Base-by-base conservation (phyloP, 2,329 filamentous ascomycete genomes). In the Ophiostoma australiae region DNA sequence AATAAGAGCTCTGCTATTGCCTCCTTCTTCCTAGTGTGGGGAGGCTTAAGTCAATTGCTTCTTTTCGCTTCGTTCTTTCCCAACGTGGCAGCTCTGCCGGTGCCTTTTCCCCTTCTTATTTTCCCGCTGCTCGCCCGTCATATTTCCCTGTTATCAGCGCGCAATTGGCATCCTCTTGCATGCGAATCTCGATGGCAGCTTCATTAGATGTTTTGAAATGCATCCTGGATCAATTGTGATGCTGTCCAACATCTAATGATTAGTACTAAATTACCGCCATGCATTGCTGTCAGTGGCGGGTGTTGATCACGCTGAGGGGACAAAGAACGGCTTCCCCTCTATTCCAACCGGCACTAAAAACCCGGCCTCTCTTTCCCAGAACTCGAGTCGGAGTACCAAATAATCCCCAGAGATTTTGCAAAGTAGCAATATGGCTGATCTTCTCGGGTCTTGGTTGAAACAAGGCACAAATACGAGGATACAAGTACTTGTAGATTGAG, bases 241-340 rank as follows among this genome's bases (percentile, higher is more conserved):
- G 23, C 11, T 58, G 27, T 58, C 10, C 13, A 11, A 27, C n/a
- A 27, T 58, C 23, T 15, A 48, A 48, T n/a, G 6, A 13, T 48
- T n/a, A 48, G 0, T 48, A 20, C 44, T 48, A 3, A n/a, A 48
- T 20, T 2, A 7, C 17, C 23, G 52, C 27, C 52, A 58, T 27
- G 6, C 52, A 58, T 58, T 27, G 52, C 23, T 58, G 52, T 58
- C n/a, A 13, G 23, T 58, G 52, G 52, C 52, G 23, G 52, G 52
- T 58, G 17, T 23, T 52, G 23, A 31, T 58, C 52, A 58, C 52
- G 10, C 17, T n/a, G 52, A 5, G 52, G 52, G 1, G 52, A 58
- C 52, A 58, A 58, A 58, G 52, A 58, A 58, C 23, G n/a, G n/a
- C 52, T 58, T 58, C 52, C 52, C 52, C 52, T 58, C 52, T 58